Evolutionary conservation across 345 rosid genomes (phyloP), one percentile per base, ranked within the genome.

Genomic region (Linum lewisii): DNA sequence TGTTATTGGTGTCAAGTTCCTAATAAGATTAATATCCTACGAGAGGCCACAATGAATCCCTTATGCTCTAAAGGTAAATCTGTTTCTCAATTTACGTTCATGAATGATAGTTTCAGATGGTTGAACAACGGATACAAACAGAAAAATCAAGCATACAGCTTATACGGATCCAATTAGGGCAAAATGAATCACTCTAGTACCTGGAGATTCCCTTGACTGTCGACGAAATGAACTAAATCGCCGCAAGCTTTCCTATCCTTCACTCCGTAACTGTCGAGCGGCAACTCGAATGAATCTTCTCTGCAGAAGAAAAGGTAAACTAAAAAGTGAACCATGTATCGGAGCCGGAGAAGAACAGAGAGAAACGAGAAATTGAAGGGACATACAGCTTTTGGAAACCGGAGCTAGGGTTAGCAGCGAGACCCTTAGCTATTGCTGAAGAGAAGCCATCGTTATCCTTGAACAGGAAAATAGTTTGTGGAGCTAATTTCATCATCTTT

Each of bases 221-320:
- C 86, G 57, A 75, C 60, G 64, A 85, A 87, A 66, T 90, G 85
- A 72, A 75, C 50, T 7, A 85, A 47, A 24, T 73, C 64, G 24
- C 88, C 94, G 22, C 63, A 42, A 25, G 73, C 81, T 50, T 65
- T 77, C 26, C 23, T 45, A 65, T 73, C 76, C 13, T 57, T 59
- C 49, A 81, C 66, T 26, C 91, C 88, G 24, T 75, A 82, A 15
- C 72, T 67, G 38, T 66, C 77, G 61, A 87, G 54, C 2, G 88
- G 66, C 57, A 90, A 73, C 69, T 82, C 71, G 67, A 90, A 73
- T 29, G 76, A 66, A 38, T 78, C 87, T 24, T 79, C 82, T 45
- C 97, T 87, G 80, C 60, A 7, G 11, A 56, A 8, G 49, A 26
- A 0, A 1, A 25, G 34, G 34, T 29, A 29, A 57, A 37, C 11